A percentile compares a stretch with the other conserved stretches of the same genome.
These are phyloP conservation scores for Zopfia rhizophila DNA, from an alignment of 2,329 filamentous ascomycete genomes.

Conservation along the genomic window DNA sequence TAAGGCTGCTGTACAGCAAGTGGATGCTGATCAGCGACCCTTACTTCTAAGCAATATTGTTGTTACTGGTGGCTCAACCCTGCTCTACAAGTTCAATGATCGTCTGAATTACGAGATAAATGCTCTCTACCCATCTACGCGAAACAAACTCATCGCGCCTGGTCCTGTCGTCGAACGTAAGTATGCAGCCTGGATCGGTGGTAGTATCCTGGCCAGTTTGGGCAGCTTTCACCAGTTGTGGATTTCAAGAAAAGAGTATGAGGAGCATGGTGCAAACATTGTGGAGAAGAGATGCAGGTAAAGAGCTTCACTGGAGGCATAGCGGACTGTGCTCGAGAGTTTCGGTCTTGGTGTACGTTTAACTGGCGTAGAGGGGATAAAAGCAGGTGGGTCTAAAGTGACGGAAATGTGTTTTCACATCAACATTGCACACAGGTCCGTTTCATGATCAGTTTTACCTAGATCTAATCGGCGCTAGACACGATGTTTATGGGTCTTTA, in stretches of 20 bases:
- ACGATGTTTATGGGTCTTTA: no score
- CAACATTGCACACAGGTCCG: no score
- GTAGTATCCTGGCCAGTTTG: conserved; percentile 92
- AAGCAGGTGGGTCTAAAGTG: conserved; percentile 5
- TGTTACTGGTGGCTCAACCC: conserved; percentile 85
- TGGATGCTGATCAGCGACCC: conserved; percentile 89
- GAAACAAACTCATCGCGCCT: conserved; percentile 88
- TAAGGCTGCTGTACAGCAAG: conserved; percentile 76
- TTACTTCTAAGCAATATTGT: conserved; percentile 89
- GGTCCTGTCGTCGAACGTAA: conserved; percentile 87
- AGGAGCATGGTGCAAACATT: conserved; percentile 89
- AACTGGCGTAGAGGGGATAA: conserved; percentile 8
- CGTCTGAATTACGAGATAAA: conserved; percentile 86
- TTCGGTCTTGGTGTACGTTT: neutral
- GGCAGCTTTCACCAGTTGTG: conserved; percentile 99
- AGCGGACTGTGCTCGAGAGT: no score
- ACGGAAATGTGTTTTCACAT: no score
- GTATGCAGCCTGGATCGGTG: conserved; percentile 95
- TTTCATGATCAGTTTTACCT: no score
- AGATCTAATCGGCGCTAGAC: no score
- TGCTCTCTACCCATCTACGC: conserved; percentile 81
- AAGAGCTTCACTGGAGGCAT: no score
- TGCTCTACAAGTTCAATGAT: conserved; percentile 93
- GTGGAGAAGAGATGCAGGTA: conserved; percentile 97
- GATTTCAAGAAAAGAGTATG: conserved; percentile 97